Percentiles rank a stretch among this genome's conserved stretches.
Evolutionary conservation across 2,329 filamentous ascomycete species (phyloP).

Genomic region (Akanthomyces lecanii): DNA sequence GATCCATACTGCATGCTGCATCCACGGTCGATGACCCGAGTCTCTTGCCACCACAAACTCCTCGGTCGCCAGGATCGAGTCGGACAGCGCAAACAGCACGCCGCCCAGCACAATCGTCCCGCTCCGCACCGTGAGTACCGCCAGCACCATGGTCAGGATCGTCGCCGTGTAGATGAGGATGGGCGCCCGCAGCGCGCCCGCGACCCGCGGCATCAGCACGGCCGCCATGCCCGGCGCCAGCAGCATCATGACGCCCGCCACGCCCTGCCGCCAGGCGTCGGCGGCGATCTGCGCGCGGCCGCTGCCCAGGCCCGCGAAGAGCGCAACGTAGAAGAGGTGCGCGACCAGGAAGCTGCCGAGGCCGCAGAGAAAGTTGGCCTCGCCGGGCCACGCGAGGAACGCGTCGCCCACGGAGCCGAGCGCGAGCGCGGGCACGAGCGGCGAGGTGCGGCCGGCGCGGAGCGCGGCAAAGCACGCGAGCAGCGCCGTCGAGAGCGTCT

Average conservation of each 20-base stretch:
- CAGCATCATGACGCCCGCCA: conserved; percentile 21
- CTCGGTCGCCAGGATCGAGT: conserved; percentile 30
- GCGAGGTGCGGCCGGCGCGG: conserved; percentile 18
- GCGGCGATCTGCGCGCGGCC: conserved; percentile 15
- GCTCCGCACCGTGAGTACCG: conserved; percentile 27
- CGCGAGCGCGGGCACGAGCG: conserved; percentile 27
- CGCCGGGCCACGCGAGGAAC: conserved; percentile 32
- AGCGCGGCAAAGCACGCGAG: conserved; percentile 24
- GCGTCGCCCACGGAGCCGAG: conserved; percentile 33
- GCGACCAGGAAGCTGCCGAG: conserved; percentile 32
- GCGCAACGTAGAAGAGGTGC: conserved; percentile 31
- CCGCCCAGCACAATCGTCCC: conserved; percentile 26
- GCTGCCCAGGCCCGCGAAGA: conserved; percentile 23
- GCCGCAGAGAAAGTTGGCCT: conserved; percentile 30
- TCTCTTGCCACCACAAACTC: conserved; percentile 28
- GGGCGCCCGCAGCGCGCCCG: conserved; percentile 24
- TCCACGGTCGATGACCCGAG: conserved; percentile 25
- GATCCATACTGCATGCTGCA: conserved; percentile 33
- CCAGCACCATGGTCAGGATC: conserved; percentile 31
- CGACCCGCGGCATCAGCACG: conserved; percentile 27
- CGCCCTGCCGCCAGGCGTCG: conserved; percentile 19
- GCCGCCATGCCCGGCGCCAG: conserved; percentile 26
- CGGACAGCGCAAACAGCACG: conserved; percentile 31
- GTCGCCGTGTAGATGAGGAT: conserved; percentile 30
- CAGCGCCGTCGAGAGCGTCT: conserved; percentile 30